These are phyloP conservation scores for Puccinia triticina DNA, from an alignment of 1,284 basidiomycete genomes.

Conservation along the genomic window DNA sequence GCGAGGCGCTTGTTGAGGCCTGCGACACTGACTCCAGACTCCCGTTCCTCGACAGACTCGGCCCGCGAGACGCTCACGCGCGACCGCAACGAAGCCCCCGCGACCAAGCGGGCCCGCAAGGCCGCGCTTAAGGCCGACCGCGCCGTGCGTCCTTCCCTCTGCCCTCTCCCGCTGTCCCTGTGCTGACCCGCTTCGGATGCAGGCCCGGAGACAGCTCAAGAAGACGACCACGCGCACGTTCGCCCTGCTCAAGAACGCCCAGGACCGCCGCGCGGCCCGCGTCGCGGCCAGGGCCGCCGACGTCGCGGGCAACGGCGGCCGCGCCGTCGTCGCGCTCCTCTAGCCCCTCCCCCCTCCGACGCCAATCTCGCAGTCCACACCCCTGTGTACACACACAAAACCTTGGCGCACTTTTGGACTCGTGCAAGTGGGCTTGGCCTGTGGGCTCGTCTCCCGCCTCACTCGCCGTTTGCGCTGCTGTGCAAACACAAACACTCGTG, in stretches of 20 bases:
- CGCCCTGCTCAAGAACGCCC: background rate
- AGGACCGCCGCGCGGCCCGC: background rate
- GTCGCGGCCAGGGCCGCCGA: background rate
- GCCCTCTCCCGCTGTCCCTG: background rate
- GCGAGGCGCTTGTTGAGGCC: too few relatives aligned
- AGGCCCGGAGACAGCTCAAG: constrained; percentile 16
- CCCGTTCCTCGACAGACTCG: too few relatives aligned
- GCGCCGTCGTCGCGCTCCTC: background rate
- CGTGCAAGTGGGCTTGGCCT: too few relatives aligned
- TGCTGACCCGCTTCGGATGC: too few relatives aligned
- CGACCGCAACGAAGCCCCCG: constrained; percentile 75
- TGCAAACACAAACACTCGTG: too few relatives aligned
- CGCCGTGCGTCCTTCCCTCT: constrained; percentile 62
- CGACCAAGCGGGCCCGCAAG: constrained; percentile 86
- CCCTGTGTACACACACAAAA: too few relatives aligned
- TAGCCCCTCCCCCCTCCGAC: too few relatives aligned
- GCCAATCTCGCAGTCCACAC: too few relatives aligned
- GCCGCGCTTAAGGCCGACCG: constrained; percentile 80
- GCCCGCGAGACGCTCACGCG: constrained; percentile 65
- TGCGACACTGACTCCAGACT: too few relatives aligned
- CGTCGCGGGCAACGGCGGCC: background rate
- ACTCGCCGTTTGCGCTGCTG: too few relatives aligned
- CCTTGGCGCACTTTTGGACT: too few relatives aligned
- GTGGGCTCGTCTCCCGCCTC: too few relatives aligned
- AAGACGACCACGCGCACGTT: background rate